A percentile compares a stretch with the other conserved stretches of the same genome.
phyloP scores from a whole-genome alignment of 257 asterid genomes.

The Cruciata laevipes region DNA sequence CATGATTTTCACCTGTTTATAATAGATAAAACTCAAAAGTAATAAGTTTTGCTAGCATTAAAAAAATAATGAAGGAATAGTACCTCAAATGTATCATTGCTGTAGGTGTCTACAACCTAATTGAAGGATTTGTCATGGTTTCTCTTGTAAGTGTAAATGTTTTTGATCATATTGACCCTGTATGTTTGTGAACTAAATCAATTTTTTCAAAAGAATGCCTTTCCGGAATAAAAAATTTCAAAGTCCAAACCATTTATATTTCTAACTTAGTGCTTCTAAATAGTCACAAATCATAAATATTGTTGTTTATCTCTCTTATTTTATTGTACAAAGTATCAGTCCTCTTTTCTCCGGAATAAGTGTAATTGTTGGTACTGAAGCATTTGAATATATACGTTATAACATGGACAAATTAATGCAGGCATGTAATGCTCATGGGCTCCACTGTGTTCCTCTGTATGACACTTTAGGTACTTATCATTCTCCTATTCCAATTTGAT shows the following conservation, averaged over 20 bases:
- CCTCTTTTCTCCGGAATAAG: neutral
- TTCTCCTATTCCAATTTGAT: neutral
- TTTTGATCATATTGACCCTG: no score
- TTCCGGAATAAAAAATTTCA: no score
- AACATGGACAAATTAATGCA: neutral
- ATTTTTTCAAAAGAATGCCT: no score
- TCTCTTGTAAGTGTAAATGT: neutral
- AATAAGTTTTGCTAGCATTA: neutral
- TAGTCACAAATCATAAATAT: no score
- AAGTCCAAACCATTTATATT: neutral
- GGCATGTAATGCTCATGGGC: slow-evolving; percentile 15
- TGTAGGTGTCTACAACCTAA: neutral
- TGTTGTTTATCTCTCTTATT: neutral
- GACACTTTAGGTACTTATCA: slow-evolving; percentile 12
- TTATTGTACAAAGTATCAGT: no score
- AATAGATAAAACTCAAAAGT: neutral
- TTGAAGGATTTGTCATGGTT: neutral
- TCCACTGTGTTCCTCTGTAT: slow-evolving; percentile 12
- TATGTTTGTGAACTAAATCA: no score
- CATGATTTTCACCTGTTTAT: neutral
- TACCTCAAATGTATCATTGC: neutral
- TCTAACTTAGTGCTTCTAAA: neutral
- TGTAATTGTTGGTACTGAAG: neutral
- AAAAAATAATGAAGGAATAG: neutral
- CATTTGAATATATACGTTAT: neutral